phyloP scores from a whole-genome alignment of 805 yeast species.

The Metschnikowia reukaufii region DNA sequence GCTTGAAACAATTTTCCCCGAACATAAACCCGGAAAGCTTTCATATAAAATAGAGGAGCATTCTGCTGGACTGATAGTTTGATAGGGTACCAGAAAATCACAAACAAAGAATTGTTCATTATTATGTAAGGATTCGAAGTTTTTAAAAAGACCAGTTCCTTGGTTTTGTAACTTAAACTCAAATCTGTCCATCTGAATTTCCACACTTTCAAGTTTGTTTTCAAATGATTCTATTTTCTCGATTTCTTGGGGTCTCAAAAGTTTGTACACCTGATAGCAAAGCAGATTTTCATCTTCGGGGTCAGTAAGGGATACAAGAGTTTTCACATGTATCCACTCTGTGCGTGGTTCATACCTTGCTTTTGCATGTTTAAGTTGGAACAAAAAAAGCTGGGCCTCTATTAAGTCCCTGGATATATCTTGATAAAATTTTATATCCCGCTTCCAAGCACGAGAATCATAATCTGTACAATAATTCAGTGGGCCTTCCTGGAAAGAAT shows the following conservation, averaged over 20 bases:
- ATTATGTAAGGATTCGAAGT: not conserved
- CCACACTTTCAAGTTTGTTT: too few species aligned
- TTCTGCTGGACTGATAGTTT: not conserved
- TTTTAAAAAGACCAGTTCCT: not conserved
- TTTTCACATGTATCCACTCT: constrained; percentile 4
- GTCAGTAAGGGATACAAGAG: not conserved
- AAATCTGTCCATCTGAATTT: not conserved
- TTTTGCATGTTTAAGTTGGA: constrained; percentile 1
- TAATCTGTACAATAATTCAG: too few species aligned
- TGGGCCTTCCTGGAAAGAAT: too few species aligned
- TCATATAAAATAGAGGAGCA: not conserved
- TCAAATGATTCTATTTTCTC: not conserved
- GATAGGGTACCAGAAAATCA: not conserved
- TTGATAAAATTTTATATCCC: not conserved
- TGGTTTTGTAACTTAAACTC: not conserved
- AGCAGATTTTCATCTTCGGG: not conserved
- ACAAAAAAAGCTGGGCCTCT: not conserved
- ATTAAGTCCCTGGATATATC: not conserved
- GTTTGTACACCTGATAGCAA: not conserved
- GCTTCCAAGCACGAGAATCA: too few species aligned
- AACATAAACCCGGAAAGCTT: not conserved
- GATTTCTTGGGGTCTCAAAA: not conserved
- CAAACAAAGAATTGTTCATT: not conserved
- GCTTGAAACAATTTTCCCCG: not conserved
- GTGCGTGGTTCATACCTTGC: constrained; percentile 6